Base-by-base conservation (phyloP, 1,284 basidiomycete species). In the Exobasidium cylindrosporum region DNA sequence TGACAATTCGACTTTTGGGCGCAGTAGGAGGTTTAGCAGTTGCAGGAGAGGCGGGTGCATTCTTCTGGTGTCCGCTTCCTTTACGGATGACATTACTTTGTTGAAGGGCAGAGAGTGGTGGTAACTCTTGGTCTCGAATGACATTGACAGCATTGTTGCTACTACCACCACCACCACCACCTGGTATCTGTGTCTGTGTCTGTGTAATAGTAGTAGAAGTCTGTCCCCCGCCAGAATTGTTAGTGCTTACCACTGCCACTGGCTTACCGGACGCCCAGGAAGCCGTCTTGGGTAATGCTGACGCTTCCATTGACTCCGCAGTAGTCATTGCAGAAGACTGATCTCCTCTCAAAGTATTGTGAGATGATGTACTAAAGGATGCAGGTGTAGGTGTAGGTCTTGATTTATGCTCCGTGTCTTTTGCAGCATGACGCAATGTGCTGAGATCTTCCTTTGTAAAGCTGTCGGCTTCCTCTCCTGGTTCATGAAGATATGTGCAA, bases 391-490 rank as follows among this genome's bases (percentile, higher is more conserved):
- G 43, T 6, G 74, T 66, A 3, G 76, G 72, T 62, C 77, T 75
- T 62, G 70, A 66, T 67, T 74, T 77, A 70, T 73, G 62, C 54
- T 79, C 77, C 35, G 76, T 71, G 53, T 79, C 77, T 56, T 77
- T 76, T 32, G 76, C 74, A 2, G 77, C 77, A 45, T 79, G 77
- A 4, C 76, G 74, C 63, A 79, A 61, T 40, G 76, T 78, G 28
- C 71, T 71, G 4, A 79, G 68, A 50, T 79, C 77, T 54, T 79
- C 77, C 52, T 79, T 79, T 13, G 77, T 79, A 56, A 79, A 97
- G 71, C 90, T 93, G 81, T 99, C 96, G 62, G 92, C 91, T 80
- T 98, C 95, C 72, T 97, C 96, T 23, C 94, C 95, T 87, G 93
- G 95, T 80, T 98, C 96, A 80, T 99, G 96, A 58, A 96, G 82